These are phyloP conservation scores for Lagenaria siceraria DNA, from an alignment of 306 rosid species.

Conservation along the genomic window DNA sequence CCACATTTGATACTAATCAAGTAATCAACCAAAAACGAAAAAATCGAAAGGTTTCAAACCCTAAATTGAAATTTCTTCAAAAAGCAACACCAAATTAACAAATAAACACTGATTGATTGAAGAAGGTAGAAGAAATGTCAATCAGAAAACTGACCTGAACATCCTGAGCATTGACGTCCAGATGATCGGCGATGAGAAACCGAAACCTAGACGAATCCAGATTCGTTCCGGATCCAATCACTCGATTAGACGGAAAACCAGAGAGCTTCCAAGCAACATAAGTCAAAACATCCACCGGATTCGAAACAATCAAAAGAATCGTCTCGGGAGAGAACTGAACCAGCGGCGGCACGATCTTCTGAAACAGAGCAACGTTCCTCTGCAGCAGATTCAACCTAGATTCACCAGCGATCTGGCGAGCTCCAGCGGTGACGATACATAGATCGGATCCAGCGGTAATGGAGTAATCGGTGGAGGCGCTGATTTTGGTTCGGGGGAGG, in stretches of 20 bases:
- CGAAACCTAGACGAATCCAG: constrained; percentile 84
- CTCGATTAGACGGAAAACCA: constrained; percentile 75
- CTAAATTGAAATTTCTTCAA: background rate
- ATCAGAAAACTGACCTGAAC: constrained; percentile 48
- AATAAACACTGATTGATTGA: background rate
- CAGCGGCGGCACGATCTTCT: constrained; percentile 50
- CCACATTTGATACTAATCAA: background rate
- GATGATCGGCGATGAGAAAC: constrained; percentile 87
- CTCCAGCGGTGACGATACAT: constrained; percentile 86
- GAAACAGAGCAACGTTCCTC: constrained; percentile 60
- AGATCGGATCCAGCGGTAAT: constrained; percentile 60
- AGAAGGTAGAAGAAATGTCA: background rate
- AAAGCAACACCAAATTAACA: background rate
- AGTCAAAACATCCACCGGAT: constrained; percentile 73
- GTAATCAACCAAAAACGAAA: background rate
- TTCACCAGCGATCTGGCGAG: constrained; percentile 63
- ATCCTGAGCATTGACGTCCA: constrained; percentile 85
- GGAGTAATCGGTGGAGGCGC: constrained; percentile 63
- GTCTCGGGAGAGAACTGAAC: constrained; percentile 42
- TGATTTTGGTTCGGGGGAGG: constrained; percentile 78
- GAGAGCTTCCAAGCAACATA: constrained; percentile 88
- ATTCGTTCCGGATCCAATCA: constrained; percentile 89
- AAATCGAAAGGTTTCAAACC: background rate
- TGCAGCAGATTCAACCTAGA: constrained; percentile 65
- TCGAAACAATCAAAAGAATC: constrained; percentile 59